phyloP scores from a whole-genome alignment of 805 yeast species.

The Monosporozyma solicola region DNA sequence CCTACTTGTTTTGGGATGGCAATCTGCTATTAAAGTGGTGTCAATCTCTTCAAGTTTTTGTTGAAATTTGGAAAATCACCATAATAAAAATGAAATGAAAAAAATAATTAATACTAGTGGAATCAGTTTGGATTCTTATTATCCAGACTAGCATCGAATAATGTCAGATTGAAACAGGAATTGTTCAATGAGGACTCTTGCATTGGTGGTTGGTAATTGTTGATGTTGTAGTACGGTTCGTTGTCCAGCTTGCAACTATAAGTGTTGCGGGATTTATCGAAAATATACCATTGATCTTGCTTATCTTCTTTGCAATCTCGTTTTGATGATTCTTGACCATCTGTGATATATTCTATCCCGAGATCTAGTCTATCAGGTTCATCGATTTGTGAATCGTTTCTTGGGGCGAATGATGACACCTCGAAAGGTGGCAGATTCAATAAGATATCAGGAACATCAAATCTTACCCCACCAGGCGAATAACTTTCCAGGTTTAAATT shows the following conservation, averaged over 20 bases:
- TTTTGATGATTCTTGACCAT: background rate
- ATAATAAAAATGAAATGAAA: background rate
- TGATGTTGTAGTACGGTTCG: constrained; percentile 22
- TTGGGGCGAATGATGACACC: constrained; percentile 24
- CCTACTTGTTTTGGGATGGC: background rate
- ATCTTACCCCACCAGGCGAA: background rate
- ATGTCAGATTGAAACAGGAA: constrained; percentile 23
- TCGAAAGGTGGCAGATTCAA: constrained; percentile 26
- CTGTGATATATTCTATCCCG: background rate
- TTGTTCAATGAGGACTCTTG: constrained; percentile 17
- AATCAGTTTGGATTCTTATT: constrained; percentile 22
- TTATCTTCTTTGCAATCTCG: background rate
- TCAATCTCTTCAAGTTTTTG: background rate
- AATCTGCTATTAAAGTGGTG: background rate
- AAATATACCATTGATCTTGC: constrained; percentile 16
- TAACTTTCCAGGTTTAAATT: background rate
- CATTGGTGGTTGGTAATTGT: constrained; percentile 18
- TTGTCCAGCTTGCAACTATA: constrained; percentile 14
- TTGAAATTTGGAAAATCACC: background rate
- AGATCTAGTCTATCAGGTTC: constrained; percentile 1
- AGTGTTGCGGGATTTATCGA: constrained; percentile 12
- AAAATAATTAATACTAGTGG: background rate
- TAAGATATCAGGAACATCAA: constrained; percentile 17
- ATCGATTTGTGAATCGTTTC: background rate
- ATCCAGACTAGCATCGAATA: constrained; percentile 25